A percentile compares a stretch with the other conserved stretches of the same genome.
Conservation (phyloP, 108 stramenopile species). For the Bacterosira constricta region DNA sequence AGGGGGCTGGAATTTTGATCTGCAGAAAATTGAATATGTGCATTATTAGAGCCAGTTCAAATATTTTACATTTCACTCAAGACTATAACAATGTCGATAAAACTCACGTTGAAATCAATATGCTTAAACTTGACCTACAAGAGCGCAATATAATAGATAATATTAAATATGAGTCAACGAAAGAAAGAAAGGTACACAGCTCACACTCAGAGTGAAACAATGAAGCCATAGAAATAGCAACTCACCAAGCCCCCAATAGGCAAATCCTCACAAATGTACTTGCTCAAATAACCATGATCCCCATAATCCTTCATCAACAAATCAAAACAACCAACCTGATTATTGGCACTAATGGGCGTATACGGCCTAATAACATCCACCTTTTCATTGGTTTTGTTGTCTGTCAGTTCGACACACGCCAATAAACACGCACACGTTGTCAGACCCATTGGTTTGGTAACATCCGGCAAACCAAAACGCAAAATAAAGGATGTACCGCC, state of each 20-base stretch:
- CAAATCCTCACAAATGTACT: constrained; percentile 58
- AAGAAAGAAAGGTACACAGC: background rate
- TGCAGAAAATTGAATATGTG: too few relatives aligned
- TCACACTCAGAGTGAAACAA: too few relatives aligned
- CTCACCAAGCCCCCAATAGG: constrained; percentile 31
- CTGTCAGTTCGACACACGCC: constrained; percentile 66
- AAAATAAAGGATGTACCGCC: constrained; percentile 62
- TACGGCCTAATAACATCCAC: constrained; percentile 89
- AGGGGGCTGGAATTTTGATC: constrained; percentile 83
- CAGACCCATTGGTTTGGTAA: constrained; percentile 61
- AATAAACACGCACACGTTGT: constrained; percentile 92
- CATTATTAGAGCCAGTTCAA: too few relatives aligned
- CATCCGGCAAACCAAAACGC: constrained; percentile 77
- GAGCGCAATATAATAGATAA: background rate
- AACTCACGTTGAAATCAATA: constrained; percentile 76
- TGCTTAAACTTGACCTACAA: constrained; percentile 77
- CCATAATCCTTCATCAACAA: constrained; percentile 89
- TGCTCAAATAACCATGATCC: constrained; percentile 61
- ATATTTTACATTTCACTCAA: too few relatives aligned
- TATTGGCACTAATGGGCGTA: constrained; percentile 93
- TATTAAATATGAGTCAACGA: background rate
- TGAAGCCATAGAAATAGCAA: background rate
- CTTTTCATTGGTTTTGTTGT: constrained; percentile 38
- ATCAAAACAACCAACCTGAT: constrained; percentile 88
- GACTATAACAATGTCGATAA: background rate